phyloP scores from a whole-genome alignment of 371 early-diverging fungal genomes.

The Mucor plumbeus region DNA sequence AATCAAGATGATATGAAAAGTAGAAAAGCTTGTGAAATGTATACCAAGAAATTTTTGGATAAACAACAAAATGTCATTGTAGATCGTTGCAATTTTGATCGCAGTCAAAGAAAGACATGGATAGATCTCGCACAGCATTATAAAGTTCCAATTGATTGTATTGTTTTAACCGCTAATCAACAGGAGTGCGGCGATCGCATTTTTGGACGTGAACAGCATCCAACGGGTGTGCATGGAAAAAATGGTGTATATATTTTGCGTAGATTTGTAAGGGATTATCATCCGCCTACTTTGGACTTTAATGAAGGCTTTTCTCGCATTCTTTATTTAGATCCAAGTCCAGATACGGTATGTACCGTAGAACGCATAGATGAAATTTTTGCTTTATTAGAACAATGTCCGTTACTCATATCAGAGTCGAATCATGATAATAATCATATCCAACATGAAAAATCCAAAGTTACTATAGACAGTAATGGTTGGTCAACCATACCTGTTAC shows the following conservation, averaged over 20 bases:
- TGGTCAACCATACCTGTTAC: slow-evolving; percentile 20
- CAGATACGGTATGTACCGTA: slow-evolving; percentile 44
- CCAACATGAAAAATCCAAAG: not conserved
- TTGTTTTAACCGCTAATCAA: slow-evolving; percentile 68
- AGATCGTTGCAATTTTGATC: slow-evolving; percentile 83
- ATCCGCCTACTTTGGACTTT: slow-evolving; percentile 49
- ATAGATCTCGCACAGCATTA: slow-evolving; percentile 64
- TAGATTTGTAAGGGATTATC: slow-evolving; percentile 64
- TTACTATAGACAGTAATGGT: slow-evolving; percentile 14
- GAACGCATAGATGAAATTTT: slow-evolving; percentile 58
- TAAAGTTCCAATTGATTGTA: slow-evolving; percentile 67
- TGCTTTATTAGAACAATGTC: slow-evolving; percentile 27
- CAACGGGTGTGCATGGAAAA: slow-evolving; percentile 73
- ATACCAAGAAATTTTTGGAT: slow-evolving; percentile 38
- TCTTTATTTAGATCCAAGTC: slow-evolving; percentile 57
- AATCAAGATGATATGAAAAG: slow-evolving; percentile 68
- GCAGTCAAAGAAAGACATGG: slow-evolving; percentile 74
- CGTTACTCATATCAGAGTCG: slow-evolving; percentile 2
- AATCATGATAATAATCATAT: not conserved
- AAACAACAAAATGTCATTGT: slow-evolving; percentile 68
- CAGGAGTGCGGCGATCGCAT: slow-evolving; percentile 69
- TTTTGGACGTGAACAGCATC: slow-evolving; percentile 64
- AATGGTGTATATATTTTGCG: slow-evolving; percentile 65
- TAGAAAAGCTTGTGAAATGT: slow-evolving; percentile 66
- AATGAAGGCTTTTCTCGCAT: slow-evolving; percentile 70